Evolutionary conservation across 495 filamentous ascomycete genomes (phyloP).

Genomic region (Podospora bellae-mahoneyi): DNA sequence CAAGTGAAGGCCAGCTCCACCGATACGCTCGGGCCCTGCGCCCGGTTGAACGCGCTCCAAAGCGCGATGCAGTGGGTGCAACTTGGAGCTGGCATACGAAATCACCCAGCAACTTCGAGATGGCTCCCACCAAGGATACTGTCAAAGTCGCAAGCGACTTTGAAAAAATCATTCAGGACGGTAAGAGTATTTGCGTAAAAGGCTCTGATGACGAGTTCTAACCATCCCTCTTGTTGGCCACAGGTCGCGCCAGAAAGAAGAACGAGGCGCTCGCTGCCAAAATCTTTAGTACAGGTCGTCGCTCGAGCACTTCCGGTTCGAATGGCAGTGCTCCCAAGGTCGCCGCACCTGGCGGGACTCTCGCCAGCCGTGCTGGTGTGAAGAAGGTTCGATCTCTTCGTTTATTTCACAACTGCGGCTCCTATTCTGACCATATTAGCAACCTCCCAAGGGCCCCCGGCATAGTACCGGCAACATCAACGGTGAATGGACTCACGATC

Average conservation of each 20-base stretch:
- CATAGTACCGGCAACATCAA: constrained; percentile 45
- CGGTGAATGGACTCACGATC: constrained; percentile 58
- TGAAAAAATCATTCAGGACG: constrained; percentile 62
- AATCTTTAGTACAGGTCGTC: constrained; percentile 64
- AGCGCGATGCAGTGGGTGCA: neutral
- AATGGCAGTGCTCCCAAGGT: constrained; percentile 18
- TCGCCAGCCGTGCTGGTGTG: constrained; percentile 74
- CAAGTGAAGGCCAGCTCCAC: neutral
- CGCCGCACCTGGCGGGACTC: constrained; percentile 47
- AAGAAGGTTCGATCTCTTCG: constrained; percentile 56
- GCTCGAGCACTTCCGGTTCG: constrained; percentile 53
- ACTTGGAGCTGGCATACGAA: neutral
- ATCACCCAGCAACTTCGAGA: constrained; percentile 12
- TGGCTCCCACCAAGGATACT: constrained; percentile 32
- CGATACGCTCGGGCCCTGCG: neutral
- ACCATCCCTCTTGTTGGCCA: constrained; percentile 20
- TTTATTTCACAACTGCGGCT: neutral
- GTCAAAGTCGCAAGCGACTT: constrained; percentile 53
- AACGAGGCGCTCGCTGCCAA: constrained; percentile 67
- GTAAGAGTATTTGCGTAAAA: constrained; percentile 36
- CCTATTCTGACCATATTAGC: neutral
- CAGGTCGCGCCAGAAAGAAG: constrained; percentile 66
- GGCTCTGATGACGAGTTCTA: constrained; percentile 14
- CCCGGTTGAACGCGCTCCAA: neutral
- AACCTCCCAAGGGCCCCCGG: constrained; percentile 21